A percentile compares a stretch with the other conserved stretches of the same genome.
Evolutionary conservation across 495 filamentous ascomycete genomes (phyloP).

Genomic region (Aspergillus mulundensis): DNA sequence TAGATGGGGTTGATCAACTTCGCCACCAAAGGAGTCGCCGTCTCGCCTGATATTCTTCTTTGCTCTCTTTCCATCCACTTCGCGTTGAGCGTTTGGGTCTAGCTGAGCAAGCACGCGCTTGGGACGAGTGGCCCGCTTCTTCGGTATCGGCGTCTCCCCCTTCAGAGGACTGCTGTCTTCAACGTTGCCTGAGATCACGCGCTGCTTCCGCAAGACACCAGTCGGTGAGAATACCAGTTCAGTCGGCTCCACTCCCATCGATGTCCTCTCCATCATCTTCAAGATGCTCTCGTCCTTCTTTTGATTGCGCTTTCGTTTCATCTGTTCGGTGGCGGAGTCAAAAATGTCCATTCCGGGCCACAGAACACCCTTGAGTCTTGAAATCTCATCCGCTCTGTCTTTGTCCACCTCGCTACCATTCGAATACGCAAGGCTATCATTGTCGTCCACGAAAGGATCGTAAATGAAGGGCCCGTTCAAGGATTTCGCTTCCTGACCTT

Average conservation of each 20-base stretch:
- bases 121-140: constrained; percentile 25
- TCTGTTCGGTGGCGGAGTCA: constrained; percentile 73
- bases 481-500: not conserved
- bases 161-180: constrained; percentile 49
- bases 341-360: constrained; percentile 88
- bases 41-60: constrained; percentile 14
- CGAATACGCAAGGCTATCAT: constrained; percentile 12
- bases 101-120: constrained; percentile 25
- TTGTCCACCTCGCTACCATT: constrained; percentile 23
- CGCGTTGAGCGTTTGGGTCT: constrained; percentile 33
- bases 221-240: constrained; percentile 64
- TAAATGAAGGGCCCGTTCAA: constrained; percentile 5
- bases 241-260: constrained; percentile 59
- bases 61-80: constrained; percentile 22
- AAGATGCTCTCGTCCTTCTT: constrained; percentile 72
- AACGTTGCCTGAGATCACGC: constrained; percentile 53
- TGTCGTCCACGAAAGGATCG: constrained; percentile 23
- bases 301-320: constrained; percentile 80
- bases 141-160: constrained; percentile 46
- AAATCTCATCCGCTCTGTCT: constrained; percentile 36
- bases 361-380: constrained; percentile 65
- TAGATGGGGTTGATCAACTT: not conserved
- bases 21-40: not conserved
- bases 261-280: constrained; percentile 65
- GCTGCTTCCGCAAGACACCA: constrained; percentile 52